Evolutionary conservation across 225 moss, liverwort and hornwort genomes (phyloP).

Genomic region (Takakia lepidozioides): DNA sequence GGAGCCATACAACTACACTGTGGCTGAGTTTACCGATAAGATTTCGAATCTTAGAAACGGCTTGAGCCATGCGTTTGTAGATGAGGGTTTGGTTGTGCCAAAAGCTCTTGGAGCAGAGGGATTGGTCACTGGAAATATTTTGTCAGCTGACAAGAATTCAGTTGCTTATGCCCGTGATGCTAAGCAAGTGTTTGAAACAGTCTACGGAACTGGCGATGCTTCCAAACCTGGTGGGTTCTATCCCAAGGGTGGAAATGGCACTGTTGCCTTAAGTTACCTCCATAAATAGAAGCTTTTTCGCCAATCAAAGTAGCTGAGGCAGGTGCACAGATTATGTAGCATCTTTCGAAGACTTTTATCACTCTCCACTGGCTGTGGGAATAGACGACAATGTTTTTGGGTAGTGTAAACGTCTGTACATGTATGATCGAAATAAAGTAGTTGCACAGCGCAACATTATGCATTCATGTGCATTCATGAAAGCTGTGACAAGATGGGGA

Average conservation of each 20-base stretch:
- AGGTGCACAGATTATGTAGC: too few species aligned
- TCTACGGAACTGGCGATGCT: conserved; percentile 45
- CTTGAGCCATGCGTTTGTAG: conserved; percentile 27
- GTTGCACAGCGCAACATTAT: too few species aligned
- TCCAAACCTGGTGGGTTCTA: conserved; percentile 53
- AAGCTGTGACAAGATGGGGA: too few species aligned
- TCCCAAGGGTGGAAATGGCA: conserved; percentile 61
- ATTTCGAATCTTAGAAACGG: conserved; percentile 34
- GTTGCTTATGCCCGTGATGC: conserved; percentile 36
- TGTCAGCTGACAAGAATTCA: conserved; percentile 35
- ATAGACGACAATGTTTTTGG: too few species aligned
- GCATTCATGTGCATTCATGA: too few species aligned
- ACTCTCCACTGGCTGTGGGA: too few species aligned
- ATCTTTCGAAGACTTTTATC: too few species aligned
- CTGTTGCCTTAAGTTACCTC: too few species aligned
- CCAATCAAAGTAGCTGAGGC: too few species aligned
- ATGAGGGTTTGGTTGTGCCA: conserved; percentile 62
- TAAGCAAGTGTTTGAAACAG: conserved; percentile 38
- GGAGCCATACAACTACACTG: conserved; percentile 37
- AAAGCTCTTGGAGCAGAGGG: conserved; percentile 24
- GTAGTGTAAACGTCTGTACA: too few species aligned
- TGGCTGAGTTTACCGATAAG: conserved; percentile 37
- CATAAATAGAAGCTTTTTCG: too few species aligned
- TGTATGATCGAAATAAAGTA: too few species aligned
- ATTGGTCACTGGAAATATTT: conserved; percentile 26